Percentiles rank a stretch among this genome's conserved stretches.
These are phyloP conservation scores for Candida parachauliodes DNA, from an alignment of 805 yeast genomes.

Conservation along the genomic window DNA sequence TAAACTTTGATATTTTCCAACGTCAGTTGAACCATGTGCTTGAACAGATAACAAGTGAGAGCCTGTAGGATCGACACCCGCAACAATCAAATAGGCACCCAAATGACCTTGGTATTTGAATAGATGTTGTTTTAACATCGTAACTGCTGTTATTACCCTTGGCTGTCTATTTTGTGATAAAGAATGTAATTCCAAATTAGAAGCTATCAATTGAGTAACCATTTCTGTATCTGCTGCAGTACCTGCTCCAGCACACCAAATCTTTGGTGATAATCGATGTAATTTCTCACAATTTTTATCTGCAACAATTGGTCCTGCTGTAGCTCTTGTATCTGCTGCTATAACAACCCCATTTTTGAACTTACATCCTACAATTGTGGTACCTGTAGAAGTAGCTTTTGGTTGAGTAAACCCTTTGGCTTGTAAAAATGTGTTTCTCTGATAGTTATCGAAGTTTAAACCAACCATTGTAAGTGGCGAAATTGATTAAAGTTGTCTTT, in stretches of 20 bases:
- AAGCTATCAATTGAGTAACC: constrained; percentile 90
- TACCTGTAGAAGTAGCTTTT: constrained; percentile 94
- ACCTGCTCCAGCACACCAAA: constrained; percentile 99
- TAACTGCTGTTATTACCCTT: constrained; percentile 88
- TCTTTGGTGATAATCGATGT: constrained; percentile 82
- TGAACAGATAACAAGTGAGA: constrained; percentile 89
- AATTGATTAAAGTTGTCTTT: too few species aligned
- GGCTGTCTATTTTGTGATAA: constrained; percentile 83
- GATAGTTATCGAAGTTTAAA: constrained; percentile 86
- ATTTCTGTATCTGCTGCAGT: constrained; percentile 99
- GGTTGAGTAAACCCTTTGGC: constrained; percentile 75
- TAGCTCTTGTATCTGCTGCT: constrained; percentile 98
- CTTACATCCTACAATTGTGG: constrained; percentile 97
- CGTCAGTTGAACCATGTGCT: constrained; percentile 97
- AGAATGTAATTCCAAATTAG: constrained; percentile 87
- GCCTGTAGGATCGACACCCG: constrained; percentile 96
- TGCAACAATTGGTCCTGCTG: constrained; percentile 94
- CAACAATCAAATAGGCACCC: constrained; percentile 97
- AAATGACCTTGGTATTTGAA: constrained; percentile 96
- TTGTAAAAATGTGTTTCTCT: constrained; percentile 76
- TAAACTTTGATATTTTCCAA: constrained; percentile 86
- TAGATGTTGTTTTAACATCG: constrained; percentile 90
- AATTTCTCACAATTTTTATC: constrained; percentile 97
- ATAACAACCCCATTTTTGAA: constrained; percentile 92
- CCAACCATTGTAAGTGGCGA: constrained; percentile 62